Evolutionary conservation across 257 asterid species (phyloP).

Genomic region (Phtheirospermum japonicum): DNA sequence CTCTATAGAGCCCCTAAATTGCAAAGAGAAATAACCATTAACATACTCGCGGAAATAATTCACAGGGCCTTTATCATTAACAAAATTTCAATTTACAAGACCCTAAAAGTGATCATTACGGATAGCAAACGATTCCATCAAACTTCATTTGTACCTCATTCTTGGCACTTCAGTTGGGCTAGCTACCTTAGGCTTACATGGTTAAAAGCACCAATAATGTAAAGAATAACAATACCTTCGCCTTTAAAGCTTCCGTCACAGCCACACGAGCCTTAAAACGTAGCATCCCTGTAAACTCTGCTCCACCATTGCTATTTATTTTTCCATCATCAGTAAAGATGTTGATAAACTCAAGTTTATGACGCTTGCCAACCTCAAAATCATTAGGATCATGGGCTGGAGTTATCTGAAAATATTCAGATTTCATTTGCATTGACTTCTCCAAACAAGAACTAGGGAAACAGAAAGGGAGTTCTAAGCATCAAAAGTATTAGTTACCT

Average conservation of each 20-base stretch:
- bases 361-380: slow-evolving; percentile 95
- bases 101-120: neutral
- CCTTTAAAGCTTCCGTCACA: slow-evolving; percentile 66
- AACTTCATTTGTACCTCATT: slow-evolving; percentile 19
- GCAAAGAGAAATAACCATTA: slow-evolving; percentile 23
- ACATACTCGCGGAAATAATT: neutral
- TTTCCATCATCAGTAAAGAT: slow-evolving; percentile 93
- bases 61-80: neutral
- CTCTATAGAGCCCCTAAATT: slow-evolving; percentile 75
- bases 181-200: neutral
- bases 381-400: slow-evolving; percentile 99
- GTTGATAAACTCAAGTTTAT: slow-evolving; percentile 70
- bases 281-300: slow-evolving; percentile 69
- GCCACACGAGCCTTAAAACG: slow-evolving; percentile 90
- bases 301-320: slow-evolving; percentile 86
- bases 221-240: slow-evolving; percentile 44
- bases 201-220: neutral
- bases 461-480: slow-evolving; percentile 12
- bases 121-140: slow-evolving; percentile 1
- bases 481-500: slow-evolving; percentile 44
- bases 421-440: slow-evolving; percentile 27
- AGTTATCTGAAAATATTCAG: slow-evolving; percentile 61
- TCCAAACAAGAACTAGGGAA: slow-evolving; percentile 13
- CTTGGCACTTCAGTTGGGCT: slow-evolving; percentile 19
- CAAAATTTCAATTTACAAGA: neutral